Conservation (phyloP, 1,284 basidiomycete genomes). For the Tremellales sp. region DNA sequence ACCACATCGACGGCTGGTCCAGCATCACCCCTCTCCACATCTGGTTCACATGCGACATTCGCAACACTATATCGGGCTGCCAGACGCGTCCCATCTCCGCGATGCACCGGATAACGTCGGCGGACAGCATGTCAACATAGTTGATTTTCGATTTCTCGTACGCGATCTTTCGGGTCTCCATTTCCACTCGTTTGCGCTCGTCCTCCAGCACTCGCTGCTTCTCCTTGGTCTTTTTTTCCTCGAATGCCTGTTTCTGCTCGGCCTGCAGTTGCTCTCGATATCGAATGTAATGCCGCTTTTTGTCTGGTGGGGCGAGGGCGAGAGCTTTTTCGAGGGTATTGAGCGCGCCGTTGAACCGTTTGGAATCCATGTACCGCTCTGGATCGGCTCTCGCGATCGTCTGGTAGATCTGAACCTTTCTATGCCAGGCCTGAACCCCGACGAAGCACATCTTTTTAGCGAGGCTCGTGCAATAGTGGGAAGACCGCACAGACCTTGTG, state of each 20-base stretch:
- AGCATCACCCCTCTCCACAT: conserved; percentile 27
- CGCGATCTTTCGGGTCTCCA: not conserved
- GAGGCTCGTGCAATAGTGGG: too few relatives aligned
- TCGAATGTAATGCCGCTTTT: conserved; percentile 6
- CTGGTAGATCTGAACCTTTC: too few relatives aligned
- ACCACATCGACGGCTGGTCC: conserved; percentile 22
- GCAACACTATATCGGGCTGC: conserved; percentile 19
- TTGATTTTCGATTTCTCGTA: conserved; percentile 17
- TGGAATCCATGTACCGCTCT: too few relatives aligned
- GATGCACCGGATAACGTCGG: conserved; percentile 32
- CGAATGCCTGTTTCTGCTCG: not conserved
- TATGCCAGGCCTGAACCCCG: too few relatives aligned
- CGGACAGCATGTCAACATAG: conserved; percentile 25
- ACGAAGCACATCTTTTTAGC: too few relatives aligned
- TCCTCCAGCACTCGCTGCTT: not conserved
- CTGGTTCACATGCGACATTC: conserved; percentile 31
- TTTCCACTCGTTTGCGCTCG: conserved; percentile 7
- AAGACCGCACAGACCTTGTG: too few relatives aligned
- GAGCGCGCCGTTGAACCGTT: not conserved
- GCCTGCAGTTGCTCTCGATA: conserved; percentile 8
- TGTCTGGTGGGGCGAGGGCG: conserved; percentile 1
- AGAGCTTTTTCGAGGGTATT: conserved; percentile 1
- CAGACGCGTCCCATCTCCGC: conserved; percentile 19
- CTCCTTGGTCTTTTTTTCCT: conserved; percentile 3
- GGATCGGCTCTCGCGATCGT: too few relatives aligned